Evolutionary conservation across 495 filamentous ascomycete species (phyloP), one percentile per base, ranked within the genome.

Genomic region (Hypoxylon intermedium): DNA sequence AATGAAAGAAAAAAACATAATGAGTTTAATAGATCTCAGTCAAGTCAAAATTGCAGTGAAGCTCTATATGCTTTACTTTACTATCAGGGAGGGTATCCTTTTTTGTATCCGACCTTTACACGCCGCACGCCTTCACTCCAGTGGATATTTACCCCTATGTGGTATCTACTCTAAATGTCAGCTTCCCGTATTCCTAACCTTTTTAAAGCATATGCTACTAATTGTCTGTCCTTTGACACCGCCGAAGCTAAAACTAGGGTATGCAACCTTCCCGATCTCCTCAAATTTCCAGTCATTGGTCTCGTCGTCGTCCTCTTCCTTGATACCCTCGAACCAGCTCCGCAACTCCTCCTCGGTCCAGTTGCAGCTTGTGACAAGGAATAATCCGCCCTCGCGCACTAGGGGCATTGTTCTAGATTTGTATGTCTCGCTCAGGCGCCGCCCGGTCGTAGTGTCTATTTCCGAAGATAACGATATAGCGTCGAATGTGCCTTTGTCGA

Each of bases 401-500:
- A 96, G 74, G 44, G 69, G 63, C 26, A 83, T 76, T 16, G 91
- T 87, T 19, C 84, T 80, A 58, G 78, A 77, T 16, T 82, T 79
- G 78, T 98, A 98, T 41, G 80, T 78, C 70, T 97, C 91, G 68
- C 81, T 87, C 15, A 88, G 77, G 40, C 85, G 80, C 7, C 77
- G 74, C 6, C 82, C 85, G 16, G 68, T 53, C 6, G 33, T 65
- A 0, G 52, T n/a, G 21, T 42, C 40, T 20, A 70, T 74, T 70
- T 90, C 89, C 26, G 80, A 82, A 38, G 81, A 84, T 15, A 98
- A 74, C 34, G 85, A 88, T 5, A 98, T 85, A 2, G 94, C 94
- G 79, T 98, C 94, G 75, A 97, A 98, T 1, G 94, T 98, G 19
- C 94, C 94, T 71, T 98, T 98, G 74, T 98, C 94, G 5, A 97